A percentile compares a stretch with the other conserved stretches of the same genome.
Conservation (phyloP, 2,329 filamentous ascomycete genomes). For the Phaeosphaeriaceae sp. region DNA sequence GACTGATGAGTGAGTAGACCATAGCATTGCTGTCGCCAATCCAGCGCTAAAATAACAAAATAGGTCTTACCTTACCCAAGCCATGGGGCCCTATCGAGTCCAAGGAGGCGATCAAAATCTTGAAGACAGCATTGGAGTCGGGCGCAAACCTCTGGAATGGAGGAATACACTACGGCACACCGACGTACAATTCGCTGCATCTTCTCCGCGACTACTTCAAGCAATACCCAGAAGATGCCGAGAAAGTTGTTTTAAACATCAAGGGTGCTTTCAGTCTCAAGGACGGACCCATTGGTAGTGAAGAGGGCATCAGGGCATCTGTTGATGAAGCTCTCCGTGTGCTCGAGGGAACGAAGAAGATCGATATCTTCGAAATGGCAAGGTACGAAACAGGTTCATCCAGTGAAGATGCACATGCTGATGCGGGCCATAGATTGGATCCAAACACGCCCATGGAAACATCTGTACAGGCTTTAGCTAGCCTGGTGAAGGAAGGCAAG, state of each 20-base stretch:
- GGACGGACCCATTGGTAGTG: constrained; percentile 41
- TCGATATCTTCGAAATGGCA: constrained; percentile 51
- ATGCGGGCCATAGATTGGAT: constrained; percentile 43
- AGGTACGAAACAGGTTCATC: not conserved
- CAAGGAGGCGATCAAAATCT: constrained; percentile 43
- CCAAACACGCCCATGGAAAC: constrained; percentile 49
- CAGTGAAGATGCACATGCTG: not conserved
- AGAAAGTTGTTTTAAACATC: constrained; percentile 54
- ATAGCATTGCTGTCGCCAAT: not conserved
- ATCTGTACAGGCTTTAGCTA: constrained; percentile 41
- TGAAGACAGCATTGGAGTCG: constrained; percentile 42
- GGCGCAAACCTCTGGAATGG: constrained; percentile 57
- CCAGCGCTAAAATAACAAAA: not conserved
- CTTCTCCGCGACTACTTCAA: constrained; percentile 56
- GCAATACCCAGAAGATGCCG: constrained; percentile 56
- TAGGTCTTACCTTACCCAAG: not conserved
- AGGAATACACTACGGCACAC: constrained; percentile 53
- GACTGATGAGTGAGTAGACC: constrained; percentile 6
- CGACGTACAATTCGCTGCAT: constrained; percentile 51
- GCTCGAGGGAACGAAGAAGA: constrained; percentile 4
- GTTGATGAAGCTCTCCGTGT: constrained; percentile 4
- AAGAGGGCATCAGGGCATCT: constrained; percentile 39
- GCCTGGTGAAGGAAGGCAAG: constrained; percentile 33
- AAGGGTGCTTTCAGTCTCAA: constrained; percentile 49
- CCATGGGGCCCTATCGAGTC: not conserved